Evolutionary conservation across 1,284 basidiomycete genomes (phyloP).

Genomic region (Cystobasidiaceae sp.): DNA sequence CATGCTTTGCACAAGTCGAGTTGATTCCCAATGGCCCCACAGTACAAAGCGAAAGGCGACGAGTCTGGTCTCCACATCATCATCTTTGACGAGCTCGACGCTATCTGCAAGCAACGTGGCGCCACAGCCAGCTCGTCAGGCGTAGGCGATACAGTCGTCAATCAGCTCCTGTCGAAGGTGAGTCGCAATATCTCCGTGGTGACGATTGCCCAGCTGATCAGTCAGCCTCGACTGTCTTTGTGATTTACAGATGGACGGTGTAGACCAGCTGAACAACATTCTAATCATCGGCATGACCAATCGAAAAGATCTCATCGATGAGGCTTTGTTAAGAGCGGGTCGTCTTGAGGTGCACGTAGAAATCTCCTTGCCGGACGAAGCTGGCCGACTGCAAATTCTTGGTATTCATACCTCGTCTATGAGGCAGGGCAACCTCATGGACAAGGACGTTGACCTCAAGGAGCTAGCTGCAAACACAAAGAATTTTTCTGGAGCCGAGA

Average conservation of each 20-base stretch:
- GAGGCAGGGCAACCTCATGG: slow-evolving; percentile 87
- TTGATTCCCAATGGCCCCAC: too few relatives aligned
- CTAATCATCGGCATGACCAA: slow-evolving; percentile 99
- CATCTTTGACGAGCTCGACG: slow-evolving; percentile 98
- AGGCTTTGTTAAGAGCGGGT: slow-evolving; percentile 92
- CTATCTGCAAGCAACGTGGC: slow-evolving; percentile 97
- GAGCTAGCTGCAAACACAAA: slow-evolving; percentile 85
- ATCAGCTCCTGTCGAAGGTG: slow-evolving; percentile 94
- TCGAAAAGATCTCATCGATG: slow-evolving; percentile 97
- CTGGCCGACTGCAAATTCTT: slow-evolving; percentile 87
- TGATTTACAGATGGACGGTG: slow-evolving; percentile 88
- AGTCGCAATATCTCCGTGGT: slow-evolving; percentile 37
- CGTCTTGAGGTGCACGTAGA: slow-evolving; percentile 99
- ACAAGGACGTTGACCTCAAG: slow-evolving; percentile 71
- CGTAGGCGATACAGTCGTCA: slow-evolving; percentile 96
- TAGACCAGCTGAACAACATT: slow-evolving; percentile 98
- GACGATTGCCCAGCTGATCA: too few relatives aligned
- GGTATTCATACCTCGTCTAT: slow-evolving; percentile 95
- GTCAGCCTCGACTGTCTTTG: too few relatives aligned
- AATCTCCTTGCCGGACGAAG: slow-evolving; percentile 92
- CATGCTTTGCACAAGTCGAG: slow-evolving; percentile 96
- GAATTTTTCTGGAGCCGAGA: slow-evolving; percentile 97
- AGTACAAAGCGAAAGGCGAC: slow-evolving; percentile 98
- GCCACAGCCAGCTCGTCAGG: slow-evolving; percentile 76
- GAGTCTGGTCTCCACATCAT: slow-evolving; percentile 98